phyloP scores from a whole-genome alignment of 2,329 filamentous ascomycete species.

The Venturia effusa region DNA sequence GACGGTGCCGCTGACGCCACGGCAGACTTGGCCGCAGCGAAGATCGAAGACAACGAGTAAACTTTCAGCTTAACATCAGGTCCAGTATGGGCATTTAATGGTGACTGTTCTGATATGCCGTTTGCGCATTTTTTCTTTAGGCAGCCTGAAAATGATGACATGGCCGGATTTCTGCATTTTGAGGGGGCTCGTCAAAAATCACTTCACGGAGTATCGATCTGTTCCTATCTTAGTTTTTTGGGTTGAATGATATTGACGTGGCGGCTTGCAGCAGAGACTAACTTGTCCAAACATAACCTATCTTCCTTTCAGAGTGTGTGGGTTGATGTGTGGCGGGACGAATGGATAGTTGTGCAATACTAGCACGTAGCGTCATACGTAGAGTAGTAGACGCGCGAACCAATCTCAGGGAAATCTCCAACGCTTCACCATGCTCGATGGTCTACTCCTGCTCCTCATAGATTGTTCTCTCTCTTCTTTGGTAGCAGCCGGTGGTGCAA shows the following conservation, averaged over 20 bases:
- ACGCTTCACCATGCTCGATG: no score
- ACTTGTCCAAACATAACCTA: not conserved
- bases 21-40: slow-evolving; percentile 49
- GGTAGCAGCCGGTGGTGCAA: no score
- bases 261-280: not conserved
- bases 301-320: not conserved
- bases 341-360: not conserved
- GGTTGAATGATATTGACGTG: not conserved
- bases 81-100: not conserved
- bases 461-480: no score
- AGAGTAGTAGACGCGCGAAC: no score
- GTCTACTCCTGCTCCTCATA: no score
- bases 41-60: slow-evolving; percentile 40
- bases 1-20: slow-evolving; percentile 48
- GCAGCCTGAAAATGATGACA: not conserved
- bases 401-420: no score
- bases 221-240: not conserved
- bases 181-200: not conserved
- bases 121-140: not conserved
- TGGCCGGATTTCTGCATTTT: not conserved
- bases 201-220: not conserved
- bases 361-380: no score
- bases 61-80: not conserved
- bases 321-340: not conserved
- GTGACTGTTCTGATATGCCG: not conserved